phyloP scores from a whole-genome alignment of 805 yeast genomes.

The Lipomyces lipofer region DNA sequence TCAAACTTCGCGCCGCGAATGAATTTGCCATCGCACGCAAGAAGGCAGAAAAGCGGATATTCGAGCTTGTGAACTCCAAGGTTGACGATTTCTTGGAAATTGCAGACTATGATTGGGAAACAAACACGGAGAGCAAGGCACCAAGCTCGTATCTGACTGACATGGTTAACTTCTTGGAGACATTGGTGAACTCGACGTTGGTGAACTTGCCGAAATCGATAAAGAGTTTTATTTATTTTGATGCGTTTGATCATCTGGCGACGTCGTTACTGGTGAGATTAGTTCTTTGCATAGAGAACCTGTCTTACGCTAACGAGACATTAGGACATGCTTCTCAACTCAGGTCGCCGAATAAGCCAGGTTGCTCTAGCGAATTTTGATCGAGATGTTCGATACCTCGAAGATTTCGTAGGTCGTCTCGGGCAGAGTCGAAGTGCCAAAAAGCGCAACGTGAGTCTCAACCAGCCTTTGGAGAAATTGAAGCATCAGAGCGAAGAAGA shows the following conservation, averaged over 20 bases:
- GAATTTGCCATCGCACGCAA: conserved; percentile 50
- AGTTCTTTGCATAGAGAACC: neutral
- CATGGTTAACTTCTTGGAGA: conserved; percentile 79
- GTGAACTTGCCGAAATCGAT: conserved; percentile 77
- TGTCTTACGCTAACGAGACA: neutral
- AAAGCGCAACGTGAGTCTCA: neutral
- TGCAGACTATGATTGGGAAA: conserved; percentile 81
- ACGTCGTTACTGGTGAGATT: conserved; percentile 54
- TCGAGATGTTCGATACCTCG: conserved; percentile 75
- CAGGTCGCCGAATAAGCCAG: conserved; percentile 54
- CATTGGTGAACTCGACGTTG: conserved; percentile 81
- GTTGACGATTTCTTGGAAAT: conserved; percentile 78
- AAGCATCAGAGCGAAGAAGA: conserved; percentile 23
- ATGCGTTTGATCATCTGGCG: conserved; percentile 84
- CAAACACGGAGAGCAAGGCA: conserved; percentile 48
- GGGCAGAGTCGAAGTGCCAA: conserved; percentile 24
- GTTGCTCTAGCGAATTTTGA: conserved; percentile 73
- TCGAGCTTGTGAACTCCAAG: conserved; percentile 77
- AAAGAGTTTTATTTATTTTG: conserved; percentile 73
- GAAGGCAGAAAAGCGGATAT: conserved; percentile 75
- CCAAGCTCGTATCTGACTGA: conserved; percentile 79
- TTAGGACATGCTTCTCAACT: conserved; percentile 52
- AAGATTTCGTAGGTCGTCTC: conserved; percentile 45
- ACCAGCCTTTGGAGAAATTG: neutral
- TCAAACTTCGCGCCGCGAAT: conserved; percentile 14